phyloP scores from a whole-genome alignment of 1,284 basidiomycete genomes.

The Cerrena zonata region DNA sequence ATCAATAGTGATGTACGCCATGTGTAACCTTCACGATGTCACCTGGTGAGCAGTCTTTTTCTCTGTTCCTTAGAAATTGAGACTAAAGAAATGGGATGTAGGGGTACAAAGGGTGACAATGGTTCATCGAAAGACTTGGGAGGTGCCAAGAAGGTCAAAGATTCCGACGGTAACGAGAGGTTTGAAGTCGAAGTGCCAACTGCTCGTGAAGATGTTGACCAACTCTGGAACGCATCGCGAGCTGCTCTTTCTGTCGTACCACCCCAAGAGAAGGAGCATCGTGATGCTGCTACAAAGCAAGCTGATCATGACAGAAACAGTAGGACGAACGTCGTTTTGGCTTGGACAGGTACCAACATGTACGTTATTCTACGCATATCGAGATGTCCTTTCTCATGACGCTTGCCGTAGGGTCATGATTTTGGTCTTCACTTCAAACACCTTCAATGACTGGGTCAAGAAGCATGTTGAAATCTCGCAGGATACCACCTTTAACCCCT shows the following conservation, averaged over 20 bases:
- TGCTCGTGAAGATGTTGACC: slow-evolving; percentile 78
- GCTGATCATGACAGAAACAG: slow-evolving; percentile 81
- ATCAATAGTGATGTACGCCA: slow-evolving; percentile 75
- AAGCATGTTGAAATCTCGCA: slow-evolving; percentile 42
- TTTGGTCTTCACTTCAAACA: slow-evolving; percentile 73
- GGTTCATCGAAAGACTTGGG: slow-evolving; percentile 81
- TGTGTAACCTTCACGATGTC: slow-evolving; percentile 87
- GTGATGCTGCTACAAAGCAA: slow-evolving; percentile 83
- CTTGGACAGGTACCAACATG: slow-evolving; percentile 85
- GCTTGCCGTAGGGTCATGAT: slow-evolving; percentile 56
- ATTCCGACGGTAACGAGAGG: slow-evolving; percentile 76
- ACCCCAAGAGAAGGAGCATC: slow-evolving; percentile 70
- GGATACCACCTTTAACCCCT: slow-evolving; percentile 73
- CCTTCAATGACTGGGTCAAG: slow-evolving; percentile 63
- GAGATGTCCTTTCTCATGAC: slow-evolving; percentile 6
- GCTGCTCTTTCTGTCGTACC: slow-evolving; percentile 61
- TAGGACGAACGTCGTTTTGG: slow-evolving; percentile 77
- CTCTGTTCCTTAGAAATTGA: slow-evolving; percentile 1
- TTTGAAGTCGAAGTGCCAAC: slow-evolving; percentile 82
- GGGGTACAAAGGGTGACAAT: slow-evolving; percentile 90
- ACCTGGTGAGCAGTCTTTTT: slow-evolving; percentile 50
- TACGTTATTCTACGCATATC: slow-evolving; percentile 27
- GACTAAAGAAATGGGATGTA: slow-evolving; percentile 11
- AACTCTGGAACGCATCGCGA: slow-evolving; percentile 73
- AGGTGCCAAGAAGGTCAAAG: slow-evolving; percentile 80